Evolutionary conservation across 441 rosid species (phyloP).

Genomic region (Isatis lusitanica): DNA sequence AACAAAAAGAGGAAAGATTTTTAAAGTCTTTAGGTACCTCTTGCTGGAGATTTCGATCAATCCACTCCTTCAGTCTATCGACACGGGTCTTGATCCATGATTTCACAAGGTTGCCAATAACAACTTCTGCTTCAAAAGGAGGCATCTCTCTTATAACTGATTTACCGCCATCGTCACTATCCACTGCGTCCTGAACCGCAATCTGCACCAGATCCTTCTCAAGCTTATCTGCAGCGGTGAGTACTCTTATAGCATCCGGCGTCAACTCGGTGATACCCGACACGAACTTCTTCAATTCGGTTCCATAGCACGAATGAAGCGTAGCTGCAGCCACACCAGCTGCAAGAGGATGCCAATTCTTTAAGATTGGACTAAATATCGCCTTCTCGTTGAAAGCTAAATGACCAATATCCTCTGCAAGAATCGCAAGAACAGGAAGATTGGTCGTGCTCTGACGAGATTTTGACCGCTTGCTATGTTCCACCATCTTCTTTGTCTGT

Average conservation of each 20-base stretch:
- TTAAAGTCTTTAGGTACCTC: conserved; percentile 46
- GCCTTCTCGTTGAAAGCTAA: conserved; percentile 66
- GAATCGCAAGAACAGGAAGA: conserved; percentile 59
- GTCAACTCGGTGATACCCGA: conserved; percentile 61
- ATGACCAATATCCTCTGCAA: conserved; percentile 62
- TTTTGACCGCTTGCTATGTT: conserved; percentile 44
- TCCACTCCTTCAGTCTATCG: conserved; percentile 74
- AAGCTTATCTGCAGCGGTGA: conserved; percentile 64
- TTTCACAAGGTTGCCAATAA: conserved; percentile 55
- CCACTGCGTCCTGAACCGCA: conserved; percentile 72
- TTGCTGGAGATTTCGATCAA: conserved; percentile 61
- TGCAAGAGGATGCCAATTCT: conserved; percentile 73
- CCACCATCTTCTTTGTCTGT: conserved; percentile 61
- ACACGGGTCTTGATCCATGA: conserved; percentile 67
- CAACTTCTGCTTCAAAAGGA: conserved; percentile 69
- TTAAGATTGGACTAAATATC: conserved; percentile 64
- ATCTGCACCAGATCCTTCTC: conserved; percentile 83
- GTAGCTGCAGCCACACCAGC: conserved; percentile 84
- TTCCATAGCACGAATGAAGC: conserved; percentile 69
- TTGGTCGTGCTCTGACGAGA: conserved; percentile 42
- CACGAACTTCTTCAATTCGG: conserved; percentile 53
- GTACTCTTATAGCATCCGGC: conserved; percentile 66
- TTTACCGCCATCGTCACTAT: conserved; percentile 83
- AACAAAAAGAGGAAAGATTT: neutral
- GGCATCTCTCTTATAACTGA: conserved; percentile 77